These are phyloP conservation scores for Plasmodium reichenowi DNA, from an alignment of 169 alveolate species.

Conservation along the genomic window DNA sequence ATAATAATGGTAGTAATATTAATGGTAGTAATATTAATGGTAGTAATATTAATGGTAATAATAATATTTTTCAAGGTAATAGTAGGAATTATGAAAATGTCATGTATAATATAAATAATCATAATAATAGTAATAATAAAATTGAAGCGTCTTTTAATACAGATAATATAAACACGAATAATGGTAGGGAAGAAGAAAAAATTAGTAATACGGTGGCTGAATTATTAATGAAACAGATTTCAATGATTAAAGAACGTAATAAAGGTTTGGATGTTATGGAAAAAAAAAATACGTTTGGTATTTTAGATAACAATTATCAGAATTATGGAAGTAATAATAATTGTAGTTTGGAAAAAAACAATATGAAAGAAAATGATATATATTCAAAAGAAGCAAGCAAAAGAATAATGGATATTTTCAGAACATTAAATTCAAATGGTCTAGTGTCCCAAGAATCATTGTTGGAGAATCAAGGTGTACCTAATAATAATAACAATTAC, in stretches of 20 bases:
- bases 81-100: conserved; percentile 7
- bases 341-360: neutral
- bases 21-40: neutral
- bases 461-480: neutral
- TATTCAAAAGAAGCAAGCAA: conserved; percentile 51
- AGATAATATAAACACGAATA: neutral
- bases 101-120: neutral
- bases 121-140: neutral
- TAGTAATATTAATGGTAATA: neutral
- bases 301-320: conserved; percentile 9
- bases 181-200: conserved; percentile 8
- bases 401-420: conserved; percentile 42
- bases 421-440: conserved; percentile 12
- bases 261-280: conserved; percentile 7
- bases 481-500: neutral
- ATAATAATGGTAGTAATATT: neutral
- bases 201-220: conserved; percentile 64
- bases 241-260: conserved; percentile 39
- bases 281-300: neutral
- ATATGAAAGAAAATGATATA: conserved; percentile 9
- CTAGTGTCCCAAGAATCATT: conserved; percentile 6
- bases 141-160: neutral
- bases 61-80: neutral
- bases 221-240: conserved; percentile 53
- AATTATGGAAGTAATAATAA: neutral